Conservation (phyloP, 495 filamentous ascomycete species). For the Trichoderma asperelloides region DNA sequence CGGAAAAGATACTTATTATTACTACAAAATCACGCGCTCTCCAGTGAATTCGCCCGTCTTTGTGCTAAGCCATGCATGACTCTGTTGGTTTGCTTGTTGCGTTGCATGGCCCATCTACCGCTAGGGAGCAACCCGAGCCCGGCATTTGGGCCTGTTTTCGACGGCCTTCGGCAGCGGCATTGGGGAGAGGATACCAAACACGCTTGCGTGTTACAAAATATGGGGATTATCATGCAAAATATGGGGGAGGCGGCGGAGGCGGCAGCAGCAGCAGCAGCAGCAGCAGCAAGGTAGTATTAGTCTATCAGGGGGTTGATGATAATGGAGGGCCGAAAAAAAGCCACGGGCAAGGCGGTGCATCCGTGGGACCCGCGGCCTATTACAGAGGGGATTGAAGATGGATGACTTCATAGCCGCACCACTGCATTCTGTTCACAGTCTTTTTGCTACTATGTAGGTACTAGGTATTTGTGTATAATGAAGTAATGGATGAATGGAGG, state of each 20-base stretch:
- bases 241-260: not conserved
- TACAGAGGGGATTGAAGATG: not conserved
- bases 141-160: not conserved
- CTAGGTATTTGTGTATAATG: not conserved
- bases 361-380: not conserved
- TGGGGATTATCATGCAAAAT: not conserved
- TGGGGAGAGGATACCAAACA: not conserved
- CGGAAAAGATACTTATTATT: not conserved
- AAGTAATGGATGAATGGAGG: not conserved
- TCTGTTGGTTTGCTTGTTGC: not conserved
- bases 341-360: not conserved
- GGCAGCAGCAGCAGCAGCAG: not conserved
- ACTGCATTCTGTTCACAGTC: no score
- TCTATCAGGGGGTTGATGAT: not conserved
- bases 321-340: not conserved
- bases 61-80: not conserved
- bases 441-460: no score
- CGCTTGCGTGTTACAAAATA: not conserved
- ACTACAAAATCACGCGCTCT: not conserved
- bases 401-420: not conserved
- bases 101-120: not conserved
- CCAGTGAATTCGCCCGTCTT: not conserved
- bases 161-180: not conserved
- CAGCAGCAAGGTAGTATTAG: no score
- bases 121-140: not conserved